phyloP scores from a whole-genome alignment of 75 land plant species.

The Pseudotsuga menziesii region DNA sequence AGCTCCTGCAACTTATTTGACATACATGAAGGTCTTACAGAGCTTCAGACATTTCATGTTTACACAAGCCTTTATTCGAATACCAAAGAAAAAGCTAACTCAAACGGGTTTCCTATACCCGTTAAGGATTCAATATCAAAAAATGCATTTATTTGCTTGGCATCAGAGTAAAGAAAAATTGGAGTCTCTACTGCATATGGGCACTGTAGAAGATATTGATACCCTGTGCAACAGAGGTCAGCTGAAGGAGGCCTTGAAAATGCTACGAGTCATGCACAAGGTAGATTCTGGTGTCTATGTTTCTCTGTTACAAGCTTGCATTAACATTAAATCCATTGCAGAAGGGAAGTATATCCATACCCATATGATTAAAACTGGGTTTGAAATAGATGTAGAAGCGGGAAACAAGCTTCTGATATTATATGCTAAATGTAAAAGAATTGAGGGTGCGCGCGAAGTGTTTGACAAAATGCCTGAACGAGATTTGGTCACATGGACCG shows the following conservation, averaged over 20 bases:
- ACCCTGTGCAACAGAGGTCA: not conserved
- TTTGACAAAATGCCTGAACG: no score
- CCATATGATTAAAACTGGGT: slow-evolving; percentile 6
- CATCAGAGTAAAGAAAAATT: not conserved
- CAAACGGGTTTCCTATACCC: not conserved
- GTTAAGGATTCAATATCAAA: not conserved
- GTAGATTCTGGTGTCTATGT: not conserved
- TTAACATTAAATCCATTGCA: not conserved
- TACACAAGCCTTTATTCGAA: no score
- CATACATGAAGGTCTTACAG: no score
- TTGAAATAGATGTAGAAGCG: not conserved
- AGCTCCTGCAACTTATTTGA: no score
- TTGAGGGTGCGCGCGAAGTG: no score
- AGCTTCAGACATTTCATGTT: no score
- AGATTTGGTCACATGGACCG: not conserved
- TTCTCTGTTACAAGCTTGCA: not conserved
- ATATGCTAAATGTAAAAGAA: no score
- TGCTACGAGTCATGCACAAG: not conserved
- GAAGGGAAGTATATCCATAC: not conserved
- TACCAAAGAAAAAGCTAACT: no score
- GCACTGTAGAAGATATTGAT: not conserved
- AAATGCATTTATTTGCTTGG: not conserved
- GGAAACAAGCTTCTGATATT: not conserved
- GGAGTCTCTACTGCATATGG: no score
- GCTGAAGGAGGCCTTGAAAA: not conserved